Evolutionary conservation across 129 eudicot genomes (phyloP), one percentile per base, ranked within the genome.

Genomic region (Deinandra increscens): DNA sequence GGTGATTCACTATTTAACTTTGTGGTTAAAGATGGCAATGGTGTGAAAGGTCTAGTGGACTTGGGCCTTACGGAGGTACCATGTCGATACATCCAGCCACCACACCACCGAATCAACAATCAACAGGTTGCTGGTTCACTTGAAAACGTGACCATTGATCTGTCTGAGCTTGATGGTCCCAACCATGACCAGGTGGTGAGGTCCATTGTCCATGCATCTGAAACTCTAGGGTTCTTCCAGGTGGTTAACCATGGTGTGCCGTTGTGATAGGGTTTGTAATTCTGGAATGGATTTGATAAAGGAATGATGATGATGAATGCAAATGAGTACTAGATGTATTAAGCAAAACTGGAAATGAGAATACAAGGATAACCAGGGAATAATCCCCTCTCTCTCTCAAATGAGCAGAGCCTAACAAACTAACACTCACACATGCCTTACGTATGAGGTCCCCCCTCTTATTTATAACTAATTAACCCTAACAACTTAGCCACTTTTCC

Each of bases 181-280:
- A 50, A 72, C 53, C 76, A 76, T 42, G 81, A 72, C 26, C 74
- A 81, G 53, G 86, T 82, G 69, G 81, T 49, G 19, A 63, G 64
- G 69, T 56, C 79, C 59, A 74, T 82, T 37, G 79, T 68, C 22
- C 66, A 64, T 41, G 86, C 86, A 3, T 78, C 86, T 13, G 80
- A 82, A 46, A 82, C 78, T 44, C 60, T 74, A 0, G 84, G 84
- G 38, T 80, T 69, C 64, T 76, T 81, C 45, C 85, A 81, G 39
- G 85, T 81, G 60, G 78, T 81, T 17, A 81, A 76, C 71, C 85
- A 81, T 60, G 82, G 80, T 55, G 82, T 77, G 46, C 76, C 82
- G 4, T 8, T n/a, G n/a, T n/a, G n/a, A n/a, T n/a, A n/a, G n/a
- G n/a, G n/a, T n/a, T n/a, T n/a, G n/a, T n/a, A n/a, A n/a, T n/a